A percentile compares a stretch with the other conserved stretches of the same genome.
Conservation (phyloP, 805 yeast genomes). For the Metschnikowia sp. region DNA sequence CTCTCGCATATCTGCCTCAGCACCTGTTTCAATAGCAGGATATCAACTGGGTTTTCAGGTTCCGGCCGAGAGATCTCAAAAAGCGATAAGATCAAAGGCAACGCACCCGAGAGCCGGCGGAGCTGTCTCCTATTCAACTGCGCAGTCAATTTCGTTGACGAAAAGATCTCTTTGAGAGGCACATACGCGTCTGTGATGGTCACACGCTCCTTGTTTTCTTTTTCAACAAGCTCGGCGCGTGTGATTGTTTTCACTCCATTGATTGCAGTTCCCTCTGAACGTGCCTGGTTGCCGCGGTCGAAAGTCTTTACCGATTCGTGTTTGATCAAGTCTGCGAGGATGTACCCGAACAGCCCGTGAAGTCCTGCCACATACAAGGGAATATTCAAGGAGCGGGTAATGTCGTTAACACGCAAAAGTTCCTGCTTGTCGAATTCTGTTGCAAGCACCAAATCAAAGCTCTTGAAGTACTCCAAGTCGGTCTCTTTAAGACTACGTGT, state of each 20-base stretch:
- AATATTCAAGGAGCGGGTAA: constrained; percentile 52
- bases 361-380: constrained; percentile 68
- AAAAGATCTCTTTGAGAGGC: constrained; percentile 34
- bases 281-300: constrained; percentile 42
- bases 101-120: constrained; percentile 51
- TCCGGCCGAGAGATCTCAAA: constrained; percentile 40
- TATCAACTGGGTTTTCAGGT: constrained; percentile 24
- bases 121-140: constrained; percentile 44
- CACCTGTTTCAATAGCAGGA: constrained; percentile 24
- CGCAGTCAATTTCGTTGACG: constrained; percentile 35
- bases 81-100: constrained; percentile 58
- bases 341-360: constrained; percentile 81
- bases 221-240: constrained; percentile 31
- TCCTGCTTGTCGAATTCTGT: constrained; percentile 55
- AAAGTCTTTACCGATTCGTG: constrained; percentile 56
- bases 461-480: constrained; percentile 37
- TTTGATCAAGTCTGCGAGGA: constrained; percentile 71
- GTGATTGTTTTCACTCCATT: constrained; percentile 44
- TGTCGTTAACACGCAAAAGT: constrained; percentile 46
- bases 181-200: constrained; percentile 36
- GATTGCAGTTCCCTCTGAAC: constrained; percentile 43
- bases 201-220: constrained; percentile 40
- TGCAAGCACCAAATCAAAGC: constrained; percentile 70
- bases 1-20: constrained; percentile 28
- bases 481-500: constrained; percentile 21